phyloP scores from a whole-genome alignment of 192 early-diverging fungal species.

The Backusella liffmaniae region DNA sequence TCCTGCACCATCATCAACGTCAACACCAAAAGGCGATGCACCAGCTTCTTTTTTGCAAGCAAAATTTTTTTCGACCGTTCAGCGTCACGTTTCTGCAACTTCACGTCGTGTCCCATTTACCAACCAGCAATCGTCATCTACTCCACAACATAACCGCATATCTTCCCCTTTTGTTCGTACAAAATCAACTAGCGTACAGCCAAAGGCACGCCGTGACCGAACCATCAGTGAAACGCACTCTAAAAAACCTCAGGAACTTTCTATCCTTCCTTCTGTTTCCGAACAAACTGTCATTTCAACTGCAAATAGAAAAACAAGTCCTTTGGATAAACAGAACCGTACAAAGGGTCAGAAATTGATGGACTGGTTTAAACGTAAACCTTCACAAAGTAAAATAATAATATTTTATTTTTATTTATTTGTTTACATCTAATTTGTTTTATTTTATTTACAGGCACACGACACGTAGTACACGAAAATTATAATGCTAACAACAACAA shows the following conservation, averaged over 20 bases:
- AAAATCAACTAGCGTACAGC: constrained; percentile 11
- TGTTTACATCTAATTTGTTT: background rate
- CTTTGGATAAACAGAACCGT: constrained; percentile 11
- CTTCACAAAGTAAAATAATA: constrained; percentile 14
- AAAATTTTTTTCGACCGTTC: constrained; percentile 33
- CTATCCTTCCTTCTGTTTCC: constrained; percentile 21
- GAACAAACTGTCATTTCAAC: constrained; percentile 13
- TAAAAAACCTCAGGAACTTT: background rate
- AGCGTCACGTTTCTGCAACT: constrained; percentile 12
- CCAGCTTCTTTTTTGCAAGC: constrained; percentile 30
- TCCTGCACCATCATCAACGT: background rate
- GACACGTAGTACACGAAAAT: constrained; percentile 3
- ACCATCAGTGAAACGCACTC: background rate
- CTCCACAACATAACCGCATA: background rate
- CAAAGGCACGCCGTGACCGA: background rate
- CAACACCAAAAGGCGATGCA: background rate
- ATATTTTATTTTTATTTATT: constrained; percentile 8
- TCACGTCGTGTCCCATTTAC: constrained; percentile 1
- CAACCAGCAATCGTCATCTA: background rate
- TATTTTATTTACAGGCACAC: background rate
- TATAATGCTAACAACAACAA: background rate
- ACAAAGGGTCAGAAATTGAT: constrained; percentile 65
- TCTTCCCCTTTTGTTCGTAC: background rate
- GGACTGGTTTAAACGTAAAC: constrained; percentile 71
- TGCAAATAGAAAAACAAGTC: background rate